Base-by-base conservation (phyloP, 768 basidiomycete genomes). In the Lentinula aciculospora region DNA sequence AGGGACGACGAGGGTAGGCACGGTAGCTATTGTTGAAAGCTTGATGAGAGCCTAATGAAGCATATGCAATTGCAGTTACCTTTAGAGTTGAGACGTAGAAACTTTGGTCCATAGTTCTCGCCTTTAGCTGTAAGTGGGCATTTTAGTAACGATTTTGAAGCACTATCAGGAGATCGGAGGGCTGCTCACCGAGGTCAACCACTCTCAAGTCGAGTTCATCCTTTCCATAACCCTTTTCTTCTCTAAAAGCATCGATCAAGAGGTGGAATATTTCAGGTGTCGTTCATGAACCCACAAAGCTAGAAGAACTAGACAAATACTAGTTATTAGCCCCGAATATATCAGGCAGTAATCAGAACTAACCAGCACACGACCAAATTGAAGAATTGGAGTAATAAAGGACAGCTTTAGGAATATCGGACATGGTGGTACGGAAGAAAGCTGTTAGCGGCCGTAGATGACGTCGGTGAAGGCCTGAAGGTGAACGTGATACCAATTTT, bases 1-100 rank as follows among this genome's bases (percentile, higher is more conserved):
- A 0, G 93, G 93, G n/a, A 94, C 93, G 27, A 94, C 84, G 51
- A 94, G 72, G 2, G 88, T 89, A 10, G 93, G 93, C 3, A 94
- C 80, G 23, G 86, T 89, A 6, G 83, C 90, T 92, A 62, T 13
- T 42, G 27, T 45, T 15, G 10, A 55, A 45, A 4, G 23, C 19
- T 25, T 3, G 13, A 59, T 19, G 10, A n/a, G 47, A 17, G 48
- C 27, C 45, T 37, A n/a, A n/a, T n/a, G n/a, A n/a, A n/a, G n/a
- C 27, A 34, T 23, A 37, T 36, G 25, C 31, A 57, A 44, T 19
- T 37, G 2, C 4, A 19, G n/a, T 9, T 66, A 85, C 90, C 92
- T 67, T 86, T 84, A 46, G 84, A 77, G 67, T 89, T 94, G 68
- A 95, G 73, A 53, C 91, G 84, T 60, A 89, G 77, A 68, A 86